Evolutionary conservation across 441 rosid genomes (phyloP), one percentile per base, ranked within the genome.

Genomic region (Populus hybrid): DNA sequence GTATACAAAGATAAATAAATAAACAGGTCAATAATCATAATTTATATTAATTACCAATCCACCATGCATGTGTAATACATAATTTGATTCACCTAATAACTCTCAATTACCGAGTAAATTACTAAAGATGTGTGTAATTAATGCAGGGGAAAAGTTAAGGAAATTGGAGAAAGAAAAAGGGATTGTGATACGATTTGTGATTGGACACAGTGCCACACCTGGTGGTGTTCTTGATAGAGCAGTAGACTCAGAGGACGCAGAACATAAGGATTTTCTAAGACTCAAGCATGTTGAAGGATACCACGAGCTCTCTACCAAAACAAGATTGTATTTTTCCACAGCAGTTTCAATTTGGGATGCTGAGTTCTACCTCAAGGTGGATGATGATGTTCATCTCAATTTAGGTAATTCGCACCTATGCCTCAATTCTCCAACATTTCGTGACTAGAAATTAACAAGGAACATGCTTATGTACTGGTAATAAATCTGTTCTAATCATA

Each of bases 341-440:
- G 99, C 95, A 7, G 67, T 82, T 70, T 76, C 97, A 23, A 87
- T 87, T 11, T 92, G 96, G 96, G 95, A 93, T 38, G 95, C 99
- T 23, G 89, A 92, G 53, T 95, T 92, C 79, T 93, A 89, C n/a
- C 83, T 93, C 21, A 95, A 95, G 79, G 96, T 93, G 4, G 99
- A 95, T 36, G 99, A 93, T 50, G 97, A 95, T 79, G 88, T 95
- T 71, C 99, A 95, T 84, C 81, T 95, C 57, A 95, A 95, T 76
- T 46, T 91, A 65, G 95, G 95, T 89, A 69, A 8, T 53, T 18
- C 6, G 61, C 61, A 16, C 0, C 61, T 1, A 46, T 46, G 21
- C 21, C 5, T 53, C 61, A 24, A 24, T 53, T 18, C 61, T 53
- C 59, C n/a, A 16, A 16, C 59, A 5, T 42, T 42, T 42, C 14